Base-by-base conservation (phyloP, 805 yeast species). In the Myxozyma monticola region DNA sequence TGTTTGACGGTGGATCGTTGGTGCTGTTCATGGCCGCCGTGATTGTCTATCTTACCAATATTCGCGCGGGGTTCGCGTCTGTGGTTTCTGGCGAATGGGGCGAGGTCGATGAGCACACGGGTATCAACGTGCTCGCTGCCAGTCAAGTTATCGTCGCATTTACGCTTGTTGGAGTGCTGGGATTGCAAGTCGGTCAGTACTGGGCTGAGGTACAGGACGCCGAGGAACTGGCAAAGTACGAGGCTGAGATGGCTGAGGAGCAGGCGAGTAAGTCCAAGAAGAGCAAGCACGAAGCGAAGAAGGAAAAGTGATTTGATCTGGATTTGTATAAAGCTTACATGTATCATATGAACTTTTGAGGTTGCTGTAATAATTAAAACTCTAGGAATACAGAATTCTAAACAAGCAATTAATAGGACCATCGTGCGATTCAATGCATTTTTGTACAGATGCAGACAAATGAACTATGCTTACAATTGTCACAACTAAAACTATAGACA, bases 81-180 rank as follows among this genome's bases (percentile, higher is more conserved):
- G 79, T 88, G 47, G 61, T 80, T 24, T 68, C 77, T 50, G 90
- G 89, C 37, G 74, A 80, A 53, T 91, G 98, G 98, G 98, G 96
- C 59, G 98, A 91, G 44, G 96, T 93, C 43, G 87, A 86, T 62
- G 81, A 78, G 66, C 75, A 76, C 54, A 87, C 95, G 20, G 98
- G 98, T 26, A 70, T 91, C 62, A 88, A 87, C 58, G 96, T 93
- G 34, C 79, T 93, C 63, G 96, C 93, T 35, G 97, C 98, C 4
- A 83, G 93, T 25, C 84, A 84, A 69, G 77, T 84, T 33, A 83
- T 91, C 75, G 75, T 87, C 59, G 79, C 85, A 7, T 67, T 88
- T 46, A 74, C 85, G 15, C 72, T 90, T 45, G 65, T 80, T 20
- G 97, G 96, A 58, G 85, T 89, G n/a, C 70, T 89, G 37, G 75